Conservation (phyloP, 352 stramenopile genomes). For the Globisporangium cylindrosporum region DNA sequence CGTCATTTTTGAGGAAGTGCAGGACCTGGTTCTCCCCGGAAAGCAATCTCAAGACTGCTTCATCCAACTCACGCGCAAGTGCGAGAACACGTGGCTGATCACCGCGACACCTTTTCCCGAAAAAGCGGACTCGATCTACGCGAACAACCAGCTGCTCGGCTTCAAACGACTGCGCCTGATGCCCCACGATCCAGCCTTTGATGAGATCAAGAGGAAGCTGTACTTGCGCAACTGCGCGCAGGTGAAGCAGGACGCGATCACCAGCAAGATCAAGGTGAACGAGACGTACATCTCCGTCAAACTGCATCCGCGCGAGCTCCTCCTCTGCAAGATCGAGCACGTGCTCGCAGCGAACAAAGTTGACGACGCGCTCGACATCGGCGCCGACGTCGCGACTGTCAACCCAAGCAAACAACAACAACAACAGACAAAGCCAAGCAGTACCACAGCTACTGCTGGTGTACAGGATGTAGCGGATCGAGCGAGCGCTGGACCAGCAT, state of each 20-base stretch:
- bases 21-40: conserved; percentile 76
- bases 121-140: conserved; percentile 78
- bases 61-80: conserved; percentile 73
- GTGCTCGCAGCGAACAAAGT: conserved; percentile 39
- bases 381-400: conserved; percentile 35
- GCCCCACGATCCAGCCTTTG: conserved; percentile 72
- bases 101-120: conserved; percentile 82
- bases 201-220: conserved; percentile 86
- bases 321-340: conserved; percentile 71
- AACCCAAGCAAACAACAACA: conserved; percentile 12
- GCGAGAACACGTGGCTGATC: conserved; percentile 84
- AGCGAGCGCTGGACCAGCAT: background rate
- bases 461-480: background rate
- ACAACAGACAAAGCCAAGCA: background rate
- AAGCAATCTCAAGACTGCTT: conserved; percentile 79
- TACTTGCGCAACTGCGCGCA: conserved; percentile 85
- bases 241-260: conserved; percentile 80
- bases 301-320: conserved; percentile 64
- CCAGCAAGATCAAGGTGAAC: conserved; percentile 66
- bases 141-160: conserved; percentile 86
- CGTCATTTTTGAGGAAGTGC: conserved; percentile 87
- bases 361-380: conserved; percentile 38
- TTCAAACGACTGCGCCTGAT: conserved; percentile 74
- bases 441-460: background rate
- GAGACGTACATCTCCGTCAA: conserved; percentile 73